Base-by-base conservation (phyloP, 2,329 filamentous ascomycete genomes). In the Fusarium agapanthi region DNA sequence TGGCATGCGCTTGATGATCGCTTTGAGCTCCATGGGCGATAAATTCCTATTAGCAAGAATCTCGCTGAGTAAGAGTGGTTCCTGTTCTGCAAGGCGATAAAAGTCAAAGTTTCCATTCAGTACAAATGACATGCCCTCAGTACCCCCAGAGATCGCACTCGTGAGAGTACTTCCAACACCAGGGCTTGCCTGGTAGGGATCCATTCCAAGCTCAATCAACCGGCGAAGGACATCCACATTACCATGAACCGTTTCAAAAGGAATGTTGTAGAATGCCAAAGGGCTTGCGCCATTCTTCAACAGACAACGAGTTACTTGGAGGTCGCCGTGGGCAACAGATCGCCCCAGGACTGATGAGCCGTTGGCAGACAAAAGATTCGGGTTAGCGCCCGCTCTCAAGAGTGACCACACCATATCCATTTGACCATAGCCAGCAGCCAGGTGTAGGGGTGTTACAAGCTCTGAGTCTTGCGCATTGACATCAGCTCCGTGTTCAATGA, bases 31-130 rank as follows among this genome's bases (percentile, higher is more conserved):
- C 2, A 8, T 14, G 22, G 55, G 2, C 5, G 45, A 18, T 12
- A 38, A 37, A n/a, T 13, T 18, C 6, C 20, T 41, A 15, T 37
- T 45, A 10, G 54, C 8, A 20, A 61, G 38, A 10, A 32, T 15
- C 11, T 2, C 30, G 32, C 45, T 45, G n/a, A 77, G 38, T 7
- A 77, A 45, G 6, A 55, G 40, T 22, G 75, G 74, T 13, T 67
- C 60, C 24, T 73, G 61, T 22, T 67, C 41, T 26, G 53, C 59
- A 16, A 77, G 54, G 7, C 55, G 56, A 15, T 59, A 61, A 47
- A 70, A 76, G 67, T 77, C 75, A 35, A 76, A 66, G 22, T 67
- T 41, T 24, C 53, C 56, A 56, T 76, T 77, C 13, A 77, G 41
- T 16, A 51, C 61, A 20, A 55, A 65, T 3, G 51, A 34, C 20